These are phyloP conservation scores for Bacidia rubella DNA, from an alignment of 495 filamentous ascomycete species.

Conservation along the genomic window DNA sequence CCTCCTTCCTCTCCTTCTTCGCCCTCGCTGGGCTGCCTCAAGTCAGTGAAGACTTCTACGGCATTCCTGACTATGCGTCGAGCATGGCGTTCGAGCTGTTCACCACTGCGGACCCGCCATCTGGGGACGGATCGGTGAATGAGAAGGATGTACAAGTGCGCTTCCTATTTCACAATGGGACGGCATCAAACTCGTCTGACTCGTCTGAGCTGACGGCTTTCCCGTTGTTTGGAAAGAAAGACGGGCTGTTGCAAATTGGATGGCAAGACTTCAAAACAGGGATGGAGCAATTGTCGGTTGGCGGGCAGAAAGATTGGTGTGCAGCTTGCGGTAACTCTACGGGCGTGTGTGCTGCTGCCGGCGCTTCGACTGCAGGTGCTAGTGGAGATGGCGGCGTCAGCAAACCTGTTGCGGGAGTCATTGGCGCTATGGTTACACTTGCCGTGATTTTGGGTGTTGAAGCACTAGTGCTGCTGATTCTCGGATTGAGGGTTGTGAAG, in stretches of 20 bases:
- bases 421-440: slow-evolving; percentile 50
- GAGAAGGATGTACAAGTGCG: slow-evolving; percentile 30
- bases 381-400: slow-evolving; percentile 21
- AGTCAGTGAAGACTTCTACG: slow-evolving; percentile 27
- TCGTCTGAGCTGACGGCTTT: slow-evolving; percentile 22
- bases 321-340: slow-evolving; percentile 31
- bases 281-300: slow-evolving; percentile 31
- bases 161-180: slow-evolving; percentile 43
- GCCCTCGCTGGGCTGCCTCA: slow-evolving; percentile 31
- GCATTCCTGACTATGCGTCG: slow-evolving; percentile 39
- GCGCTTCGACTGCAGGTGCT: slow-evolving; percentile 7
- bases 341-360: slow-evolving; percentile 22
- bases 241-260: slow-evolving; percentile 17
- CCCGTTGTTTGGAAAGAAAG: slow-evolving; percentile 31
- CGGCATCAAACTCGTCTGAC: slow-evolving; percentile 20
- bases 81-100: slow-evolving; percentile 42
- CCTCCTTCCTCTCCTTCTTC: slow-evolving; percentile 38
- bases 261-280: slow-evolving; percentile 31
- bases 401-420: slow-evolving; percentile 39
- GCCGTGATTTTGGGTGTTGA: slow-evolving; percentile 37
- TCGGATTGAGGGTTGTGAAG: slow-evolving; percentile 29
- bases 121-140: slow-evolving; percentile 21
- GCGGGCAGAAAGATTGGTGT: slow-evolving; percentile 31
- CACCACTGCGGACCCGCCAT: slow-evolving; percentile 23
- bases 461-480: slow-evolving; percentile 32